These are phyloP conservation scores for Phytophthora aleatoria DNA, from an alignment of 352 stramenopile genomes.

Conservation along the genomic window DNA sequence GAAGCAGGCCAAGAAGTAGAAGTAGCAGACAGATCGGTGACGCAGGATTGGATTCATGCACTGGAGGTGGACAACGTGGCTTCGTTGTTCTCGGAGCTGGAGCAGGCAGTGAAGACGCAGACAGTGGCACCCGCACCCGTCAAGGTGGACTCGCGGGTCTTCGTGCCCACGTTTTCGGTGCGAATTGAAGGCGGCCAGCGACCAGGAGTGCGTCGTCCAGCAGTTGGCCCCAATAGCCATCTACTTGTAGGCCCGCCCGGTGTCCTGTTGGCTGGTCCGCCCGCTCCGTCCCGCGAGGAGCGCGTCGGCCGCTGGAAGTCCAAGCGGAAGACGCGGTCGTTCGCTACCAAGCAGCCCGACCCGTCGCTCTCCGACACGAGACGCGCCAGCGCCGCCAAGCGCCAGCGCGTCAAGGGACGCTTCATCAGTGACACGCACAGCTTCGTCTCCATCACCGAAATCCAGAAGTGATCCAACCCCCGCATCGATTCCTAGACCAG, in stretches of 20 bases:
- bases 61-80: conserved; percentile 59
- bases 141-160: conserved; percentile 55
- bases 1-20: conserved; percentile 8
- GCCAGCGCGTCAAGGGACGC: conserved; percentile 67
- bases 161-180: conserved; percentile 60
- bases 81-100: conserved; percentile 52
- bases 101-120: conserved; percentile 22
- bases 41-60: conserved; percentile 52
- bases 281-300: conserved; percentile 27
- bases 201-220: conserved; percentile 6
- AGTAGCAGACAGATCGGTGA: conserved; percentile 16
- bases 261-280: conserved; percentile 41
- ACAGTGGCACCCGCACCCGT: neutral
- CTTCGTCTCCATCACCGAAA: conserved; percentile 70
- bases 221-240: conserved; percentile 20
- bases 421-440: conserved; percentile 56
- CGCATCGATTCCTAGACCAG: conserved; percentile 5
- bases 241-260: conserved; percentile 54
- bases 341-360: conserved; percentile 23
- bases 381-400: conserved; percentile 63
- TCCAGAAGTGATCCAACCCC: conserved; percentile 44
- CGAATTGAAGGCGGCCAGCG: conserved; percentile 46
- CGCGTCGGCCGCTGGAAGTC: conserved; percentile 39
- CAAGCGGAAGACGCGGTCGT: conserved; percentile 49
- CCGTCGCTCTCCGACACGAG: conserved; percentile 51